Conservation (phyloP, 2,329 filamentous ascomycete species). For the Fusarium odoratissimum region DNA sequence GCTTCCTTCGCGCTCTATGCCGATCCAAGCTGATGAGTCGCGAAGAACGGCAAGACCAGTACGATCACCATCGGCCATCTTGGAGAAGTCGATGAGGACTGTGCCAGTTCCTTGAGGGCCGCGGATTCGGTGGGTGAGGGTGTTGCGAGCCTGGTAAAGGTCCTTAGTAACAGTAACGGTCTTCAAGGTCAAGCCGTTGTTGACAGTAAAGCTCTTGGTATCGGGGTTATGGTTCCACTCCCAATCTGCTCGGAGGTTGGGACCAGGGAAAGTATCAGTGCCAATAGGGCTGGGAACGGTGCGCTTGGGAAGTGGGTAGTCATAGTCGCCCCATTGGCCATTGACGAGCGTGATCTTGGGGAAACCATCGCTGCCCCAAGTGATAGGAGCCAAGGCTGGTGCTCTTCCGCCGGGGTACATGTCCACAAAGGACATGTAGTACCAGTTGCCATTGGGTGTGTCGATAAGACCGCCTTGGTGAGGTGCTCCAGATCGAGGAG, state of each 20-base stretch:
- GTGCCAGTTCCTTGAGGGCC: slow-evolving; percentile 5
- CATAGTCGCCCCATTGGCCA: slow-evolving; percentile 7
- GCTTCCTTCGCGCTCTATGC: slow-evolving; percentile 6
- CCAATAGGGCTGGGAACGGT: neutral
- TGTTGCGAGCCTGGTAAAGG: slow-evolving; percentile 15
- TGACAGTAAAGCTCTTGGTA: slow-evolving; percentile 3
- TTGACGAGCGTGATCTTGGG: neutral
- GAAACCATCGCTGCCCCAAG: slow-evolving; percentile 11
- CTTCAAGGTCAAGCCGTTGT: slow-evolving; percentile 12
- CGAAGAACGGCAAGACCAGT: neutral
- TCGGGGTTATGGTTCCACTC: slow-evolving; percentile 20
- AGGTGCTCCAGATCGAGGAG: slow-evolving; percentile 56
- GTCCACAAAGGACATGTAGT: slow-evolving; percentile 67
- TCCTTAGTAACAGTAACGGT: slow-evolving; percentile 14
- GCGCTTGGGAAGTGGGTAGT: slow-evolving; percentile 2
- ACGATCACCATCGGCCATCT: slow-evolving; percentile 11
- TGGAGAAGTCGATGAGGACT: neutral
- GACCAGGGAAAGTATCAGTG: slow-evolving; percentile 1
- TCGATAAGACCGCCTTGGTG: slow-evolving; percentile 68
- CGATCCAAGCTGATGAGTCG: slow-evolving; percentile 14
- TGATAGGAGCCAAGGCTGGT: slow-evolving; percentile 65
- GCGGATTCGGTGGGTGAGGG: slow-evolving; percentile 1
- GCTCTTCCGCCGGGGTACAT: slow-evolving; percentile 67
- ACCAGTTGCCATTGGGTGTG: slow-evolving; percentile 64
- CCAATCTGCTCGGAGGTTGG: slow-evolving; percentile 1